Conservation (phyloP, 257 asterid genomes). For the Plantago elongata region DNA sequence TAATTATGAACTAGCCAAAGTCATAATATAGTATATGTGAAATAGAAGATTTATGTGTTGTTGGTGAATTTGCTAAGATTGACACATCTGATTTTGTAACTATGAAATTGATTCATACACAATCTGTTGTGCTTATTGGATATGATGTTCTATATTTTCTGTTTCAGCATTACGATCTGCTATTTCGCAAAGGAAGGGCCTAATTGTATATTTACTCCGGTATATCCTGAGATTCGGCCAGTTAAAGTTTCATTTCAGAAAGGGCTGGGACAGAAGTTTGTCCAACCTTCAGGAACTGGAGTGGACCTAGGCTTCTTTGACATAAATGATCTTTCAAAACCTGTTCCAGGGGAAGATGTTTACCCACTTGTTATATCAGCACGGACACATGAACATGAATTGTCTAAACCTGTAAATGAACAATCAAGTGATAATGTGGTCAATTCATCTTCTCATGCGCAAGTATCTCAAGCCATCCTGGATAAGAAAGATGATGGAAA, state of each 20-base stretch:
- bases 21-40: too few species aligned
- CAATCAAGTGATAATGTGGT: constrained; percentile 21
- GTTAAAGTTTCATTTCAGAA: constrained; percentile 60
- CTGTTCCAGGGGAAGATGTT: constrained; percentile 53
- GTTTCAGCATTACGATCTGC: constrained; percentile 66
- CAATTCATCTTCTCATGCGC: constrained; percentile 50
- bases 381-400: constrained; percentile 36
- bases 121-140: too few species aligned
- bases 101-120: not conserved
- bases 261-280: constrained; percentile 77
- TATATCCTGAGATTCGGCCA: constrained; percentile 71
- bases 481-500: constrained; percentile 42
- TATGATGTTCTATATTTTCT: constrained; percentile 9
- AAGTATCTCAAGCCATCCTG: constrained; percentile 73
- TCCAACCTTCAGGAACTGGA: constrained; percentile 92
- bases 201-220: constrained; percentile 51
- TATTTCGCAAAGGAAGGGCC: constrained; percentile 81
- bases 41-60: too few species aligned
- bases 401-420: constrained; percentile 24
- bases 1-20: too few species aligned
- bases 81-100: too few species aligned
- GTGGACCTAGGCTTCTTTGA: constrained; percentile 83
- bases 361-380: constrained; percentile 86
- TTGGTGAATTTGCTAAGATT: too few species aligned
- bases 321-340: constrained; percentile 72